Conservation (phyloP, 352 stramenopile genomes). For the Phytophthora pistaciae region DNA sequence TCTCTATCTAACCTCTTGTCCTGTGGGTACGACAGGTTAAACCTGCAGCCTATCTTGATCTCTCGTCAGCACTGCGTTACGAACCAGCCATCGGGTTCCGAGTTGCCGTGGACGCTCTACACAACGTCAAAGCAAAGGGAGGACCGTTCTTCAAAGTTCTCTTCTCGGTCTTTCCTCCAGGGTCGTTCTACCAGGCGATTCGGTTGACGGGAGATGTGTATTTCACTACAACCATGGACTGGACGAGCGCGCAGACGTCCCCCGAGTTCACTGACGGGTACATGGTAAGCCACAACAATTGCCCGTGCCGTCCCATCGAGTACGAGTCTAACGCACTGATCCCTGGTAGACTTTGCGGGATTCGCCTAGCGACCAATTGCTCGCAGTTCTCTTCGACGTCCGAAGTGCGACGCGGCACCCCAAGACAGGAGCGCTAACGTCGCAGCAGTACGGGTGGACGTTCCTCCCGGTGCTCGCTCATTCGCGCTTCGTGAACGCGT, state of each 20-base stretch:
- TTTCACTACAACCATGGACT: conserved; percentile 72
- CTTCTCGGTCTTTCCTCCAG: conserved; percentile 59
- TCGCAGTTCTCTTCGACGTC: conserved; percentile 69
- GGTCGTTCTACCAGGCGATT: conserved; percentile 69
- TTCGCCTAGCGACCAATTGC: conserved; percentile 23
- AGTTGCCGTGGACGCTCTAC: conserved; percentile 67
- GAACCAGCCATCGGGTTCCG: conserved; percentile 71
- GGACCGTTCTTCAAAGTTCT: conserved; percentile 64
- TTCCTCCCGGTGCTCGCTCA: conserved; percentile 66
- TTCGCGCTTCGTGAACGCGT: conserved; percentile 40
- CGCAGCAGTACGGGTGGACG: conserved; percentile 66
- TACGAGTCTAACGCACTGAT: conserved; percentile 5
- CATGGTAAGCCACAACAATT: conserved; percentile 33
- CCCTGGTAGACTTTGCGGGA: conserved; percentile 58
- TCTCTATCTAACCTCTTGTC: not conserved
- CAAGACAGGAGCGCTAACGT: conserved; percentile 56
- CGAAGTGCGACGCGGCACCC: conserved; percentile 48
- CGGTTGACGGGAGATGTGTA: conserved; percentile 58
- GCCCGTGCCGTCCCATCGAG: not conserved
- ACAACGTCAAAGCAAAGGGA: conserved; percentile 70
- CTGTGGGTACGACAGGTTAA: conserved; percentile 37
- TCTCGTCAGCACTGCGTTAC: conserved; percentile 58
- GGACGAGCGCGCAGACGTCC: conserved; percentile 60
- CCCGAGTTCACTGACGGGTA: conserved; percentile 73
- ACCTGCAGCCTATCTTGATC: conserved; percentile 54